phyloP scores from a whole-genome alignment of 1,139 yeast genomes.

The Sugiyamaella xylanicola region DNA sequence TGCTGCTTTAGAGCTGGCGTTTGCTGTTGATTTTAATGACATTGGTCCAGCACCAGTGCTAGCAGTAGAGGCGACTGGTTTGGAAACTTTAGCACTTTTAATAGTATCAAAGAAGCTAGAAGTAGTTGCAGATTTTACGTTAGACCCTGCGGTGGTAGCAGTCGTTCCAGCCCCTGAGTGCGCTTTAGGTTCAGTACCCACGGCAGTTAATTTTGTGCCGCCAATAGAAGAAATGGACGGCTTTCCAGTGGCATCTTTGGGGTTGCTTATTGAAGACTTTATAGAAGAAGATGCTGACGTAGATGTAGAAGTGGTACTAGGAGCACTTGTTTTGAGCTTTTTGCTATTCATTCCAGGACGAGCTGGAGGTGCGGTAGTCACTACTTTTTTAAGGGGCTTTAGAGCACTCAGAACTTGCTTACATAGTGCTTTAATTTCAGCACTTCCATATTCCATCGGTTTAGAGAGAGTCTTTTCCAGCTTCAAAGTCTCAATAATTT shows the following conservation, averaged over 20 bases:
- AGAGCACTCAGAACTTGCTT: not conserved
- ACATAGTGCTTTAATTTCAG: not conserved
- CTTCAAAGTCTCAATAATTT: constrained; percentile 7
- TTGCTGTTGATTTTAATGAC: not conserved
- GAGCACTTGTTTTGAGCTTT: not conserved
- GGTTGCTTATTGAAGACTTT: not conserved
- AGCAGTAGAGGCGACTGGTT: not conserved
- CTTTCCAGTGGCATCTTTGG: not conserved
- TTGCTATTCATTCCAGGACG: not conserved
- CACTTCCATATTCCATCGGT: constrained; percentile 9
- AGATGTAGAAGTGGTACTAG: constrained; percentile 1
- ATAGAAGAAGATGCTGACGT: not conserved
- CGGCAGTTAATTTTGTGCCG: not conserved
- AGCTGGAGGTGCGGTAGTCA: constrained; percentile 1
- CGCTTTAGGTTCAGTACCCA: too few relatives aligned
- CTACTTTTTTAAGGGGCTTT: not conserved
- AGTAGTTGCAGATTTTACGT: not conserved
- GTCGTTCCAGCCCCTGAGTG: too few relatives aligned
- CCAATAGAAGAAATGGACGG: not conserved
- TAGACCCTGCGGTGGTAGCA: not conserved
- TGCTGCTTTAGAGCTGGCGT: too few relatives aligned
- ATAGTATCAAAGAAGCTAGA: constrained; percentile 14
- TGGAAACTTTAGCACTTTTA: constrained; percentile 12
- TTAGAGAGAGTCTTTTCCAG: constrained; percentile 1
- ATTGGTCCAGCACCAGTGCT: constrained; percentile 8